A percentile compares a stretch with the other conserved stretches of the same genome.
These are phyloP conservation scores for Diaporthe vexans DNA, from an alignment of 2,329 filamentous ascomycete species.

Conservation along the genomic window DNA sequence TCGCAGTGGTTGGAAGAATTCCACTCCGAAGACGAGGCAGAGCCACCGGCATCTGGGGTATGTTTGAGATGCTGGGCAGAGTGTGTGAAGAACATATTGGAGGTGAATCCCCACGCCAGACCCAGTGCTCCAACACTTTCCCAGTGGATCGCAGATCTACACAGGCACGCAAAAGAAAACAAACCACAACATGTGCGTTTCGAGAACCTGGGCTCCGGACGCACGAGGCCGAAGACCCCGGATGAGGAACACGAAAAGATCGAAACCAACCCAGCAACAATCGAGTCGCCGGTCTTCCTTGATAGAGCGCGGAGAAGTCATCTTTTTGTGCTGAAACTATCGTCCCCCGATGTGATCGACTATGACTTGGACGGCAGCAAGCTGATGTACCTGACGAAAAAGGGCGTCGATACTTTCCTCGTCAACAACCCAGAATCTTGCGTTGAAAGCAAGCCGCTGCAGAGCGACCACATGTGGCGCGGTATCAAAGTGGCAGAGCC, in stretches of 20 bases:
- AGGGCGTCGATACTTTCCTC: constrained; percentile 3
- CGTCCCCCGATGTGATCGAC: constrained; percentile 7
- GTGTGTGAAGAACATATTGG: constrained; percentile 25
- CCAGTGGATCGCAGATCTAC: constrained; percentile 6
- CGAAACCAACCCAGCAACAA: not conserved
- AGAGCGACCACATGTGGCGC: constrained; percentile 11
- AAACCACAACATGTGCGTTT: not conserved
- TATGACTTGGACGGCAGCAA: constrained; percentile 31
- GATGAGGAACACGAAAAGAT: not conserved
- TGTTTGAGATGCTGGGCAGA: constrained; percentile 38
- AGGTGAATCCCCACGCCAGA: constrained; percentile 25
- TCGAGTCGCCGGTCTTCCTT: not conserved
- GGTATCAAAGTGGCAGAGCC: constrained; percentile 28
- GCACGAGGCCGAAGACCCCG: not conserved
- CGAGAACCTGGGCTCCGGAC: not conserved
- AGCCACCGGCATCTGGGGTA: not conserved
- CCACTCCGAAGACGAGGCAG: not conserved
- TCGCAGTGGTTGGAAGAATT: constrained; percentile 23
- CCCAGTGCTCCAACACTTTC: constrained; percentile 14
- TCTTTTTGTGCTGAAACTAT: not conserved
- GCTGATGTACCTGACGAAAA: constrained; percentile 20
- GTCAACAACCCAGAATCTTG: not conserved
- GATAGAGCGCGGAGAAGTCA: not conserved
- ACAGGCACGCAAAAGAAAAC: not conserved
- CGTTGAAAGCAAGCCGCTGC: not conserved